Conservation (phyloP, 2,329 filamentous ascomycete genomes). For the Beauveria bassiana region DNA sequence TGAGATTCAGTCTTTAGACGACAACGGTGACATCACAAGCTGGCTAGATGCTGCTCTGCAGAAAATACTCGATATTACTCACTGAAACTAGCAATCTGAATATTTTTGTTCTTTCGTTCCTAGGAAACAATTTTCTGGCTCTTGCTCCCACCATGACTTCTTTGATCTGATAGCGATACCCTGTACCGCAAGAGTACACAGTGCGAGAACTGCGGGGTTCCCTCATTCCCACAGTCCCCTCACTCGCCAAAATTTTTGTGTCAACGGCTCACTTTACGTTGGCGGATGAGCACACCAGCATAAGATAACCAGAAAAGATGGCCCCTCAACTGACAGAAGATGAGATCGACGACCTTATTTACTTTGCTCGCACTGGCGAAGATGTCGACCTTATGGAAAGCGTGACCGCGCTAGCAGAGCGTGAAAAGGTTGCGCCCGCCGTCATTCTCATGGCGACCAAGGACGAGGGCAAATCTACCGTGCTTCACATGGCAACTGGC, state of each 20-base stretch:
- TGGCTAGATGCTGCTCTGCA: conserved; percentile 43
- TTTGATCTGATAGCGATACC: conserved; percentile 13
- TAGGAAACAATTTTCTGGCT: background rate
- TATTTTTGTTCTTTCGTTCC: background rate
- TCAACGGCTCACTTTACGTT: background rate
- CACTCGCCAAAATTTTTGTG: conserved; percentile 25
- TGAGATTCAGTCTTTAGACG: conserved; percentile 66
- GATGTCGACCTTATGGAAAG: conserved; percentile 54
- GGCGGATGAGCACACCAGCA: background rate
- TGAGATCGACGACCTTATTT: conserved; percentile 85
- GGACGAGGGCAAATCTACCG: conserved; percentile 71
- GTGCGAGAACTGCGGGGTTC: conserved; percentile 30
- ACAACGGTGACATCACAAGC: conserved; percentile 37
- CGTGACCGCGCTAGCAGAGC: conserved; percentile 52
- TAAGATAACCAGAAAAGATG: conserved; percentile 24
- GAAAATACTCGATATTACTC: background rate
- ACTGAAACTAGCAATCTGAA: background rate
- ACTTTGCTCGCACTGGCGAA: conserved; percentile 75
- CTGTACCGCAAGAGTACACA: conserved; percentile 19
- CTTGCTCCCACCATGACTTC: background rate
- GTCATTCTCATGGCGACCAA: conserved; percentile 62
- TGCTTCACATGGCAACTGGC: conserved; percentile 84
- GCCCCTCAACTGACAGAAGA: conserved; percentile 60
- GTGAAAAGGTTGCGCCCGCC: conserved; percentile 51
- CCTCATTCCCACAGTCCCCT: conserved; percentile 30